Conservation (phyloP, 2,329 filamentous ascomycete genomes). For the Fusarium xylarioides region DNA sequence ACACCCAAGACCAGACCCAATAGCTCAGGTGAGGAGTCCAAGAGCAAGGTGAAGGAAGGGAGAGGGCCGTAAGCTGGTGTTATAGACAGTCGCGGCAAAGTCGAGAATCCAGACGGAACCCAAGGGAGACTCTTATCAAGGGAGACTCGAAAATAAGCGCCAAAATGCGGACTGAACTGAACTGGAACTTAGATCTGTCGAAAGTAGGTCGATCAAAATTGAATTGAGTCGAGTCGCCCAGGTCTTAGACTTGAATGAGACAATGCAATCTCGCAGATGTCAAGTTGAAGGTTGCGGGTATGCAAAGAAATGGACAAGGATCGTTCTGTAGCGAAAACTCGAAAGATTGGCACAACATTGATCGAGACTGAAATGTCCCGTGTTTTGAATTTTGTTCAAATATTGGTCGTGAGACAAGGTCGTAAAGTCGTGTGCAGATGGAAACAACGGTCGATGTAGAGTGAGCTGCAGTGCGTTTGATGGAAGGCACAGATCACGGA, state of each 20-base stretch:
- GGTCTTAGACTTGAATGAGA: conserved; percentile 34
- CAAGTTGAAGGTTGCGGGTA: conserved; percentile 21
- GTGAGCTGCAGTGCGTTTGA: conserved; percentile 7
- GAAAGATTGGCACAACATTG: conserved; percentile 24
- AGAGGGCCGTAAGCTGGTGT: conserved; percentile 5
- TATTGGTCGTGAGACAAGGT: not conserved
- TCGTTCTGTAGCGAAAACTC: conserved; percentile 23
- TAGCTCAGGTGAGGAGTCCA: conserved; percentile 15
- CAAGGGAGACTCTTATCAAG: conserved; percentile 31
- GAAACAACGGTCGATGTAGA: conserved; percentile 10
- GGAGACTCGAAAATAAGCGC: conserved; percentile 16
- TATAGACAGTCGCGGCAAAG: conserved; percentile 22
- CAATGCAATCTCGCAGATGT: conserved; percentile 31
- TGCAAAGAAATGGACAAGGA: conserved; percentile 29
- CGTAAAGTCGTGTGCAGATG: conserved; percentile 5
- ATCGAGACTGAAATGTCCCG: conserved; percentile 3
- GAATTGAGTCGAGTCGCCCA: conserved; percentile 4
- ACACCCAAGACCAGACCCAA: conserved; percentile 11
- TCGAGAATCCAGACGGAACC: conserved; percentile 10
- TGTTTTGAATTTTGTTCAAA: conserved; percentile 7
- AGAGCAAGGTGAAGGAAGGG: conserved; percentile 9
- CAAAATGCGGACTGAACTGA: conserved; percentile 2
- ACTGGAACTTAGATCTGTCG: conserved; percentile 24
- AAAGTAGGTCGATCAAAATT: conserved; percentile 15
- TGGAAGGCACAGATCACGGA: not conserved